These are phyloP conservation scores for Rutstroemia sp. DNA, from an alignment of 2,329 filamentous ascomycete genomes.

Conservation along the genomic window DNA sequence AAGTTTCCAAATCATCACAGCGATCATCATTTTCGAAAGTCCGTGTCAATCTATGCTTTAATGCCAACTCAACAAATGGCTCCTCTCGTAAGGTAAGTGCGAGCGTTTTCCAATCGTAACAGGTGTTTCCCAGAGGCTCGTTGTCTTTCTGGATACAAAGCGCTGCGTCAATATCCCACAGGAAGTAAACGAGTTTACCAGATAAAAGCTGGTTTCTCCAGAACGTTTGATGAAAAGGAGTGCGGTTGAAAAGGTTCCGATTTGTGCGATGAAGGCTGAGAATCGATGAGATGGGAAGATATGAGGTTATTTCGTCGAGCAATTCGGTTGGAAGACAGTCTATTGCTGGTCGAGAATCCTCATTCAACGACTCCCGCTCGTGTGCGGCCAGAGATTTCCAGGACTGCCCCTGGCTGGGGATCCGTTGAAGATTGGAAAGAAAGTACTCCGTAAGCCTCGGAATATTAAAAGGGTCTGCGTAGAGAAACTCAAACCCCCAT, in stretches of 20 bases:
- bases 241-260: neutral
- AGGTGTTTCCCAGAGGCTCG: neutral
- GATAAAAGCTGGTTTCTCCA: slow-evolving; percentile 9
- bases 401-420: neutral
- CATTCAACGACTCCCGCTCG: neutral
- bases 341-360: neutral
- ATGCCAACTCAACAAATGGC: slow-evolving; percentile 7
- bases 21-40: neutral
- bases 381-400: neutral
- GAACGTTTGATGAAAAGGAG: slow-evolving; percentile 3
- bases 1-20: neutral
- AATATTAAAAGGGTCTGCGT: slow-evolving; percentile 9
- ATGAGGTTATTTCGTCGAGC: slow-evolving; percentile 2
- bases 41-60: neutral
- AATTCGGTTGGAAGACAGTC: slow-evolving; percentile 9
- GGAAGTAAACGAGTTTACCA: slow-evolving; percentile 2
- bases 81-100: slow-evolving; percentile 1
- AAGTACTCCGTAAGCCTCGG: slow-evolving; percentile 7
- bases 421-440: slow-evolving; percentile 5
- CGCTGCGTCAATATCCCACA: slow-evolving; percentile 9
- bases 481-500: slow-evolving; percentile 8
- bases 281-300: slow-evolving; percentile 3
- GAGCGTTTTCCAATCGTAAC: slow-evolving; percentile 2
- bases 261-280: slow-evolving; percentile 1
- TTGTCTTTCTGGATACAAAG: slow-evolving; percentile 5